Conservation (phyloP, 345 rosid species). For the Physaria fendleri region DNA sequence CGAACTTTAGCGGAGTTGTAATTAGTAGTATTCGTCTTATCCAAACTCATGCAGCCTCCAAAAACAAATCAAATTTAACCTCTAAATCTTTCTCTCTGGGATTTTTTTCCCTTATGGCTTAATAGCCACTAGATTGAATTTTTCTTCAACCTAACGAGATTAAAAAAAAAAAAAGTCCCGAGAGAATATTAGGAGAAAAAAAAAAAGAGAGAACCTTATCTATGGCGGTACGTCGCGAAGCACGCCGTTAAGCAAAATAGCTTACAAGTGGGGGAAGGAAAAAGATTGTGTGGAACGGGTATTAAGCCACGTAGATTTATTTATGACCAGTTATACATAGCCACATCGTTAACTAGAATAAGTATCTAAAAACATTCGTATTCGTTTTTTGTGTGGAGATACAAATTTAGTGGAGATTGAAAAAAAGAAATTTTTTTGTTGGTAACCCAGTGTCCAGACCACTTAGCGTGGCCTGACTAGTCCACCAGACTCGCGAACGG, state of each 20-base stretch:
- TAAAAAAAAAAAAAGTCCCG: not conserved
- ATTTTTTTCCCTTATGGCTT: not conserved
- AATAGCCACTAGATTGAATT: not conserved
- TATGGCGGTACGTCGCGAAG: conserved; percentile 19
- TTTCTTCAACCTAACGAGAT: not conserved
- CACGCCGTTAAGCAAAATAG: conserved; percentile 23
- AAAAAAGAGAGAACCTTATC: conserved; percentile 25
- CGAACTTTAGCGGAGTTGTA: conserved; percentile 34
- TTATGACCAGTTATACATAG: not conserved
- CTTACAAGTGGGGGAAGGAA: conserved; percentile 14
- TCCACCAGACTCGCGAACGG: too few species aligned
- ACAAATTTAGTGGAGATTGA: too few species aligned
- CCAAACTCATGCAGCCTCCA: conserved; percentile 56
- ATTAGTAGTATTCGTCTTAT: conserved; percentile 12
- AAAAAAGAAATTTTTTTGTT: too few species aligned
- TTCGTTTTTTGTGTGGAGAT: too few species aligned
- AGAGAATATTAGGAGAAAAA: not conserved
- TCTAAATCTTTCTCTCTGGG: conserved; percentile 5
- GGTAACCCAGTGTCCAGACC: too few species aligned
- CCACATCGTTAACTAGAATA: conserved; percentile 23
- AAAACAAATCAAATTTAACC: not conserved
- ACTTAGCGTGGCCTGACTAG: too few species aligned
- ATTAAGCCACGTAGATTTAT: conserved; percentile 27
- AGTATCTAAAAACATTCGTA: too few species aligned
- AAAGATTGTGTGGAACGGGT: conserved; percentile 19